A percentile compares a stretch with the other conserved stretches of the same genome.
Evolutionary conservation across 225 moss, liverwort and hornwort genomes (phyloP).

Genomic region (Lunularia cruciata): DNA sequence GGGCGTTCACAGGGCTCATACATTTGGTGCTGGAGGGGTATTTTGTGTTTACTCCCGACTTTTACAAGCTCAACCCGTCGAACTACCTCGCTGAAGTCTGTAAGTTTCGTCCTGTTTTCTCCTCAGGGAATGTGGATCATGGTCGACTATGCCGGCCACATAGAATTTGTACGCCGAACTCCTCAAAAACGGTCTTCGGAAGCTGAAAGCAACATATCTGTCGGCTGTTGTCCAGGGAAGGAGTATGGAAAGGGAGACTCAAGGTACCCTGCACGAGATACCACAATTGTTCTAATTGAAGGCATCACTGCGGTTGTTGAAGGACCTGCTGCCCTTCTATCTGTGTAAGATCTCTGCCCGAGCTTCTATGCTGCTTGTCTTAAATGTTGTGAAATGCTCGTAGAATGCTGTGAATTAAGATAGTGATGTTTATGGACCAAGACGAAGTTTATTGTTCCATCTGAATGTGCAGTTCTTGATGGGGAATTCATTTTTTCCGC

Average conservation of each 20-base stretch:
- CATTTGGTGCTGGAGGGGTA: conserved; percentile 87
- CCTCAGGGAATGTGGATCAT: not conserved
- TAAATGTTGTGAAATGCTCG: not conserved
- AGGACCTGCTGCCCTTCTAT: conserved; percentile 78
- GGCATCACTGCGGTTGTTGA: conserved; percentile 81
- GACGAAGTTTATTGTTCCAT: not conserved
- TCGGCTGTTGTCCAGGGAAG: conserved; percentile 63
- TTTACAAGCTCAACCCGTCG: conserved; percentile 54
- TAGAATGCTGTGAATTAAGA: not conserved
- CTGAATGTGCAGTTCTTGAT: not conserved
- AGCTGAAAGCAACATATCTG: not conserved
- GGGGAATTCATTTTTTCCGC: not conserved
- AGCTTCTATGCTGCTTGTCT: not conserved
- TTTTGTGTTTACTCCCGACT: conserved; percentile 86
- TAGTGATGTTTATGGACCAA: not conserved
- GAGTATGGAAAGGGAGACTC: conserved; percentile 99
- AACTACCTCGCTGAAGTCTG: conserved; percentile 83
- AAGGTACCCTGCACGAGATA: conserved; percentile 69
- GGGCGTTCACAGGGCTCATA: conserved; percentile 72
- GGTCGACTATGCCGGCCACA: not conserved
- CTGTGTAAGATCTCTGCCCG: conserved; percentile 50
- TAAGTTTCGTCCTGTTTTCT: conserved; percentile 36
- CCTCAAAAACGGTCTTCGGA: not conserved
- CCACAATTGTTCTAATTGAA: conserved; percentile 73
- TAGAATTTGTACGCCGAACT: no score